Percentiles rank a stretch among this genome's conserved stretches.
phyloP scores from a whole-genome alignment of 1,284 basidiomycete genomes.

The Microbotryum scabiosae region DNA sequence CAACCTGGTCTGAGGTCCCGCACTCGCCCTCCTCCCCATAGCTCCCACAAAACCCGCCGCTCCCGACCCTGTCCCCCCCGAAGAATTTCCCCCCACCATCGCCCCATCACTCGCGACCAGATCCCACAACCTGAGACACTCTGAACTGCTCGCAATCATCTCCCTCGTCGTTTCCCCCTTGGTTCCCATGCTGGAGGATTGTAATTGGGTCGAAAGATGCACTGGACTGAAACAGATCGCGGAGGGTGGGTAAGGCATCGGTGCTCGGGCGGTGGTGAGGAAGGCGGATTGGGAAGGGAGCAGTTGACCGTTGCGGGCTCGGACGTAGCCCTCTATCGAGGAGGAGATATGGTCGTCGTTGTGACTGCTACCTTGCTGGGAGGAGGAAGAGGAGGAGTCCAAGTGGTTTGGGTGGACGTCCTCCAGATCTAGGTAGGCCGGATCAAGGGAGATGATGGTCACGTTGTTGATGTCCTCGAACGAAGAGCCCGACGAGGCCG shows the following conservation, averaged over 20 bases:
- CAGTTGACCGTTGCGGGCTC: conserved; percentile 8
- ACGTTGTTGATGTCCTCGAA: conserved; percentile 55
- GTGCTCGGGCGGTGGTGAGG: conserved; percentile 64
- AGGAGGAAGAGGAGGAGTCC: conserved; percentile 41
- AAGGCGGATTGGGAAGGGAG: conserved; percentile 44
- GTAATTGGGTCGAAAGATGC: conserved; percentile 52
- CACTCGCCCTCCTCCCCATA: conserved; percentile 52
- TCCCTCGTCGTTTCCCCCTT: conserved; percentile 50
- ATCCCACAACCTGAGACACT: conserved; percentile 81
- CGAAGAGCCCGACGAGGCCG: neutral
- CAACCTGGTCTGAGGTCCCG: conserved; percentile 34
- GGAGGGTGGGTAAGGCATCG: conserved; percentile 75
- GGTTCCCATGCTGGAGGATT: conserved; percentile 50
- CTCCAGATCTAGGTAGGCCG: conserved; percentile 64
- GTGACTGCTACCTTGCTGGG: neutral
- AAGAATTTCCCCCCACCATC: conserved; percentile 35
- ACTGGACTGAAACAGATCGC: conserved; percentile 74
- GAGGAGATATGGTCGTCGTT: neutral
- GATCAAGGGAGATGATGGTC: conserved; percentile 59
- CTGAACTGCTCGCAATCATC: conserved; percentile 79
- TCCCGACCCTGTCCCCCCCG: conserved; percentile 34
- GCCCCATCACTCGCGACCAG: conserved; percentile 48
- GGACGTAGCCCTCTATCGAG: neutral
- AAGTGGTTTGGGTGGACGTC: conserved; percentile 58
- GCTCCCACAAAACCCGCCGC: conserved; percentile 15